Base-by-base conservation (phyloP, 768 basidiomycete species). In the Stropharia rugosoannulata region DNA sequence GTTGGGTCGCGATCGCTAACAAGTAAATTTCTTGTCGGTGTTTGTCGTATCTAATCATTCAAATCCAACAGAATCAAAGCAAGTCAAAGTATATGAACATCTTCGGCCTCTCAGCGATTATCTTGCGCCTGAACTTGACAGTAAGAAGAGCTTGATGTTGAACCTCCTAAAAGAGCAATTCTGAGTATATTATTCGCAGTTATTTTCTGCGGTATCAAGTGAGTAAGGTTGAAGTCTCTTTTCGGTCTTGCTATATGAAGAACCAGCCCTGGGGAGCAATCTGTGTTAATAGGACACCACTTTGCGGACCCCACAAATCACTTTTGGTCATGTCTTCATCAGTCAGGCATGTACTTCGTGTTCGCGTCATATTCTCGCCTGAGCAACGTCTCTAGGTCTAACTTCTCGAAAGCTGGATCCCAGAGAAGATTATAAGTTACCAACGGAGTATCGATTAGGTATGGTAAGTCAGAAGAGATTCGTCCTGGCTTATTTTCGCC, bases 161-260 rank as follows among this genome's bases (percentile, higher is more conserved):
- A 29, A 35, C 7, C 13, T 19, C 4, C 37, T 40, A 6, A 19
- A 0, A 27, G n/a, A 25, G 10, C 10, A 3, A 2, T 11, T 38
- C n/a, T 51, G 1, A 7, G 22, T 32, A 2, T 9, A 45, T n/a
- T 38, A 12, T 13, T 5, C 1, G 5, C 44, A 93, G 90, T 93
- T 19, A 60, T 93, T 12, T 92, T 94, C 60, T 93, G 90, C 63
- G 92, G 93, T 7, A 91, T 94, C 47, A 95, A 93, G 91, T 91
- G 59, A 51, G 77, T 59, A 13, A 6, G 13, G 19, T 9, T 5
- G 3, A 45, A 35, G 1, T 25, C 35, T 7, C 4, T 32, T 25
- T 47, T 22, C 22, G 4, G 32, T 7, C 10, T 36, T 32, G 12
- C 11, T 43, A 37, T 12, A 50, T 50, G 4, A 39, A 47, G 15